Percentiles rank a stretch among this genome's conserved stretches.
Evolutionary conservation across 352 stramenopile genomes (phyloP).

Genomic region (Globisporangium abappressorium): DNA sequence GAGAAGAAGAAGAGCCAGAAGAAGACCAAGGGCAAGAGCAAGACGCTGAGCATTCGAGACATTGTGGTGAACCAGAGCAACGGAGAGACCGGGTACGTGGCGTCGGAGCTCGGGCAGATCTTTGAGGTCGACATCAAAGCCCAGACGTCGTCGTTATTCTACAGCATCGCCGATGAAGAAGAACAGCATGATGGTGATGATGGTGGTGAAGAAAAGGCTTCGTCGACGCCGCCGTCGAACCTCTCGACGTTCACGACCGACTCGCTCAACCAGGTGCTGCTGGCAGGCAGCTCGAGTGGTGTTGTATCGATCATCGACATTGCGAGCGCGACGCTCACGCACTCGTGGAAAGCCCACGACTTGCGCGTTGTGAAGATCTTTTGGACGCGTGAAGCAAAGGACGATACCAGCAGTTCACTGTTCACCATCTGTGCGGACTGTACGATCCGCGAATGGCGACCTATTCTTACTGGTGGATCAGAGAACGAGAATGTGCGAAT

Average conservation of each 20-base stretch:
- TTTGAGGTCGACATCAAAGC: constrained; percentile 40
- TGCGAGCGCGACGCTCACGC: constrained; percentile 25
- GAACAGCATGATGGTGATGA: not conserved
- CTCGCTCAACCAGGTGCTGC: constrained; percentile 30
- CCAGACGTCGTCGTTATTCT: constrained; percentile 34
- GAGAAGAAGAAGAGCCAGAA: constrained; percentile 7
- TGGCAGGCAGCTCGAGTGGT: constrained; percentile 56
- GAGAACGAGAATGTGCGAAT: constrained; percentile 15
- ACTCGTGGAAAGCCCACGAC: constrained; percentile 47
- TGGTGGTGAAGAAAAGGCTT: not conserved
- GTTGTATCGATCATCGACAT: constrained; percentile 49
- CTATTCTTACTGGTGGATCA: constrained; percentile 10
- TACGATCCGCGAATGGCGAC: constrained; percentile 57
- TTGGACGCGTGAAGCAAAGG: constrained; percentile 29
- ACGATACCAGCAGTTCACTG: constrained; percentile 26
- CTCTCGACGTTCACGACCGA: constrained; percentile 48
- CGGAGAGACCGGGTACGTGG: constrained; percentile 44
- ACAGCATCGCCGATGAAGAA: constrained; percentile 11
- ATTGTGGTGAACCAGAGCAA: constrained; percentile 37
- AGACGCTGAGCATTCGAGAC: constrained; percentile 40
- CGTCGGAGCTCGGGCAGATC: constrained; percentile 60
- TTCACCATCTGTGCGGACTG: constrained; percentile 64
- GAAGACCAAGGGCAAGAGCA: constrained; percentile 30
- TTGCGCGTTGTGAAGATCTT: constrained; percentile 74
- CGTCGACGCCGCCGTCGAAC: constrained; percentile 9